Base-by-base conservation (phyloP, 192 early-diverging fungal genomes). In the Coemansia sp. region DNA sequence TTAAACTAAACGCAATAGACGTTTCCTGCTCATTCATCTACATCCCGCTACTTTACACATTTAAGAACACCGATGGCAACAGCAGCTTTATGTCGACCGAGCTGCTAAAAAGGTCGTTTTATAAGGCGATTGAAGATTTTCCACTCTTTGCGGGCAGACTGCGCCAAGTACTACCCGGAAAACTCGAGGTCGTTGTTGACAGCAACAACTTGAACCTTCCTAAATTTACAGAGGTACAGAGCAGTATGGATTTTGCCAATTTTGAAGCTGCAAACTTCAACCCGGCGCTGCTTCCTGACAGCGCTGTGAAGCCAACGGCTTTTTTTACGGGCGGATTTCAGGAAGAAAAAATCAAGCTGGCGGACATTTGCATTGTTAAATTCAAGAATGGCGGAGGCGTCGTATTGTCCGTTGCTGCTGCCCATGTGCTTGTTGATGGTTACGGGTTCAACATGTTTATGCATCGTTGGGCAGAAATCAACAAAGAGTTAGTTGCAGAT, bases 341-440 rank as follows among this genome's bases (percentile, higher is more conserved):
- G 0, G 21, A 15, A 4, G 58, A n/a, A 5, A 10, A 42, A 1
- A 48, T 69, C 34, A 65, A 60, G 38, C 28, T 56, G 17, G 64
- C 18, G 5, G 28, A 50, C 36, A 20, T 66, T 2, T 44, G 54
- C 20, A n/a, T 61, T 0, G 20, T 65, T 17, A 28, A 63, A 14
- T 34, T 71, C 1, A 57, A 38, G 14, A 38, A 60, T 5, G 49
- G 50, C 44, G 65, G 69, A 31, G 69, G 69, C 3, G 44, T 71
- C n/a, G 40, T 51, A 3, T 23, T 71, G 4, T 60, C 56, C 37
- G 44, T 47, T 31, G 56, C 34, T 5, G 34, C 65, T n/a, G 31
- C 58, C 1, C 69, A 71, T 14, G 23, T 17, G 4, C 4, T 61
- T 7, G 44, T 61, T 3, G 69, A 65, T 15, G 63, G 28, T 1